Evolutionary conservation across 306 rosid species (phyloP).

Genomic region (Myrica gale): DNA sequence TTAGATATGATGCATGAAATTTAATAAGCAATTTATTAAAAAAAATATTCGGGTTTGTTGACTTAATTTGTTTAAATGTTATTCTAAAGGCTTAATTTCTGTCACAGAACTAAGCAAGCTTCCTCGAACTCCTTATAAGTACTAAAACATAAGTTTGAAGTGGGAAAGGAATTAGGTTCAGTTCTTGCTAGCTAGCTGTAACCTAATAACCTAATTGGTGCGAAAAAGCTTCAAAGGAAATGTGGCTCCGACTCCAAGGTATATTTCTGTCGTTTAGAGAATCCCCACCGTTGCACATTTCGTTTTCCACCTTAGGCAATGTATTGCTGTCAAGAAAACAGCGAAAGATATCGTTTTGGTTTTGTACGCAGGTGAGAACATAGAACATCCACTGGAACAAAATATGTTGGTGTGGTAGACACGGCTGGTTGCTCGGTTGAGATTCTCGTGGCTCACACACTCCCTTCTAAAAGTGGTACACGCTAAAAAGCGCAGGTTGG

Average conservation of each 20-base stretch:
- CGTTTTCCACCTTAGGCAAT: too few species aligned
- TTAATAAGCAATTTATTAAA: too few species aligned
- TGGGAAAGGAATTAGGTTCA: conserved; percentile 1
- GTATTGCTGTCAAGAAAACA: too few species aligned
- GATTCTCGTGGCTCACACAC: conserved; percentile 37
- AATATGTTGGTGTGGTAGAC: background rate
- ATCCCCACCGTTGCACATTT: background rate
- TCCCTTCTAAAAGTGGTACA: conserved; percentile 24
- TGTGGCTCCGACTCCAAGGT: background rate
- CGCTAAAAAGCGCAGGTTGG: conserved; percentile 23
- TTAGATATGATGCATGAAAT: too few species aligned
- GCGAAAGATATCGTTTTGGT: too few species aligned
- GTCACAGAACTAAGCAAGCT: too few species aligned
- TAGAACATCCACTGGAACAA: background rate
- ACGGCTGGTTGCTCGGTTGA: background rate
- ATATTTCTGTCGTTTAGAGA: background rate
- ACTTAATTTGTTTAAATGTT: too few species aligned
- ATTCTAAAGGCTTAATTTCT: too few species aligned
- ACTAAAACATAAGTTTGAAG: background rate
- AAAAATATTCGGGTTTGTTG: too few species aligned
- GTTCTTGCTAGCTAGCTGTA: background rate
- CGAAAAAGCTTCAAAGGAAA: background rate
- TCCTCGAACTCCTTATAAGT: too few species aligned
- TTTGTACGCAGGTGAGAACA: too few species aligned
- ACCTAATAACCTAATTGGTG: background rate